Conservation (phyloP, 2,329 filamentous ascomycete species). For the Colletotrichum orbiculare region DNA sequence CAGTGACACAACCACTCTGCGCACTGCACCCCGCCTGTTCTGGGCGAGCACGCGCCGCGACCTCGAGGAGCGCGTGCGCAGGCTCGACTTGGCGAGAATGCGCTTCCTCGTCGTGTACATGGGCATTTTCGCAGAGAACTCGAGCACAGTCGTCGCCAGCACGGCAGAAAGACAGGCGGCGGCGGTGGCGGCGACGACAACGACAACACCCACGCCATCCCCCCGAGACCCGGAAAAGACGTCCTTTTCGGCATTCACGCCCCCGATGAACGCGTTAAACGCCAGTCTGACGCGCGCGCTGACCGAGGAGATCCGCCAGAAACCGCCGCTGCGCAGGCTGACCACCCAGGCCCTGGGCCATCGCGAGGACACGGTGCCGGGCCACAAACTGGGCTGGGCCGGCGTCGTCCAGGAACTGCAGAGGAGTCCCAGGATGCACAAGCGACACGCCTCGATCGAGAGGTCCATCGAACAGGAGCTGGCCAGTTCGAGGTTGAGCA, state of each 20-base stretch:
- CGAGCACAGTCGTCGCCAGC: slow-evolving; percentile 37
- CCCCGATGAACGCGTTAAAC: slow-evolving; percentile 44
- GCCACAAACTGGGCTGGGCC: slow-evolving; percentile 68
- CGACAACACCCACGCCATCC: slow-evolving; percentile 15
- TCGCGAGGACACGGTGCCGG: slow-evolving; percentile 57
- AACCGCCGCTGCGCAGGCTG: slow-evolving; percentile 62
- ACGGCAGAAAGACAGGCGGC: slow-evolving; percentile 36
- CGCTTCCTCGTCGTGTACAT: slow-evolving; percentile 73
- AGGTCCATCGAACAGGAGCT: slow-evolving; percentile 56
- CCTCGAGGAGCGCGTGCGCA: slow-evolving; percentile 67
- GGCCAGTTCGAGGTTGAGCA: slow-evolving; percentile 45
- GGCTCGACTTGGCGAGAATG: slow-evolving; percentile 72
- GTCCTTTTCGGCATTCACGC: slow-evolving; percentile 39
- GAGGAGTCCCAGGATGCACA: slow-evolving; percentile 68
- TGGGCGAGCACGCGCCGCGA: slow-evolving; percentile 67
- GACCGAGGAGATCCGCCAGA: slow-evolving; percentile 56
- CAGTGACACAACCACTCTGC: slow-evolving; percentile 50
- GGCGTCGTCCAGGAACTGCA: slow-evolving; percentile 73
- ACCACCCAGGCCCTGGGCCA: slow-evolving; percentile 66
- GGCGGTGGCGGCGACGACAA: slow-evolving; percentile 13
- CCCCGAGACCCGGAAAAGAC: slow-evolving; percentile 46
- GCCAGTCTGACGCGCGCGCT: slow-evolving; percentile 51
- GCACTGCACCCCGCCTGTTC: slow-evolving; percentile 61
- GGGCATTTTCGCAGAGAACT: slow-evolving; percentile 63
- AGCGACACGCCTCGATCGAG: slow-evolving; percentile 72